Conservation (phyloP, 2,329 filamentous ascomycete species). For the Xylaria sp. region DNA sequence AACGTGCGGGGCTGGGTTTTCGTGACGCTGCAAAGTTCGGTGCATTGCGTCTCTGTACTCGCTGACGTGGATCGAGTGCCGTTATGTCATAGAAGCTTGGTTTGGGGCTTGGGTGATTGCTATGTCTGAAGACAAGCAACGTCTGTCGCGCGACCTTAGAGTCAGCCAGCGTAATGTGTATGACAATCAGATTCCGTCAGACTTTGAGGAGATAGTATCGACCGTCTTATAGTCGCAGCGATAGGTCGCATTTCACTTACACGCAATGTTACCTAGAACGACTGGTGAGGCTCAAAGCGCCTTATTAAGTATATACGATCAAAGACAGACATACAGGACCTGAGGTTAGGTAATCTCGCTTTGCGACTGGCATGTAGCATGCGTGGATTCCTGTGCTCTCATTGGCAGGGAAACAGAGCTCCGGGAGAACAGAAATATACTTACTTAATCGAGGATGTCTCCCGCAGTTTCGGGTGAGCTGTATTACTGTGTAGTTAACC, state of each 20-base stretch:
- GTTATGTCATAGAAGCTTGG: slow-evolving; percentile 4
- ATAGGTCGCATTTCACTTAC: background rate
- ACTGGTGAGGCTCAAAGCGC: background rate
- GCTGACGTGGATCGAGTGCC: slow-evolving; percentile 7
- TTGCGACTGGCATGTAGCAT: too few relatives aligned
- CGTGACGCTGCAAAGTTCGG: slow-evolving; percentile 7
- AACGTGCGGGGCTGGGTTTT: slow-evolving; percentile 14
- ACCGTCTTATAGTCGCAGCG: background rate
- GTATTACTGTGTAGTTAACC: background rate
- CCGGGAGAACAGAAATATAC: slow-evolving; percentile 4
- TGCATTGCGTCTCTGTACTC: background rate
- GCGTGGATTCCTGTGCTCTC: background rate
- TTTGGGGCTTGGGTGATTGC: background rate
- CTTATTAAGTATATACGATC: background rate
- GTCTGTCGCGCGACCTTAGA: background rate
- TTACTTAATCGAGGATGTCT: slow-evolving; percentile 20
- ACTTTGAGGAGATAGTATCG: background rate
- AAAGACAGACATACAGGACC: background rate
- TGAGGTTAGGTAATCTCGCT: background rate
- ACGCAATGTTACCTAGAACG: background rate
- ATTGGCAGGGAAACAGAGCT: slow-evolving; percentile 14
- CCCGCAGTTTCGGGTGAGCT: slow-evolving; percentile 18
- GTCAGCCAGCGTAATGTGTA: background rate
- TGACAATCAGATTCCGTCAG: background rate
- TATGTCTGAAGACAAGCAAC: background rate